Conservation (phyloP, 164 flowering plant species). For the Vitis riparia region DNA sequence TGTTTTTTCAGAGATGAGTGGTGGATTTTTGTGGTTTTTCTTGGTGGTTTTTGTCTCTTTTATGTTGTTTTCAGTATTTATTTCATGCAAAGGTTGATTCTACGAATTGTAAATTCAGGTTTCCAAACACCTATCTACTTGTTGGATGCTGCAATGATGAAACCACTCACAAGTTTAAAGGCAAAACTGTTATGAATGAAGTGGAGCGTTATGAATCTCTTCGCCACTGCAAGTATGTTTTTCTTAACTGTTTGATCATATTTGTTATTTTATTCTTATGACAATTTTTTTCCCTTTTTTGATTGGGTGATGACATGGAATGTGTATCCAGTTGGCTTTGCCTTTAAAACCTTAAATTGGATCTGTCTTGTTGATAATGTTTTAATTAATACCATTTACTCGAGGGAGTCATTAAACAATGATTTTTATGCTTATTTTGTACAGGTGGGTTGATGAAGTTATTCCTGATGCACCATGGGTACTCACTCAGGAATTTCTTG, state of each 20-base stretch:
- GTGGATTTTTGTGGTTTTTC: background rate
- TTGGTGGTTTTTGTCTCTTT: background rate
- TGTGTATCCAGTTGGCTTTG: too few relatives aligned
- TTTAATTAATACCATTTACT: too few relatives aligned
- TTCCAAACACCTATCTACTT: conserved; percentile 79
- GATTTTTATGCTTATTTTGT: background rate
- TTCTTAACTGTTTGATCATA: background rate
- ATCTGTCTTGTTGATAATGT: too few relatives aligned
- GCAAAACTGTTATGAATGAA: conserved; percentile 93
- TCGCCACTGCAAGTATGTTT: conserved; percentile 85
- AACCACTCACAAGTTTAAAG: conserved; percentile 75
- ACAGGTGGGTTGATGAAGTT: conserved; percentile 99
- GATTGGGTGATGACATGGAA: too few relatives aligned
- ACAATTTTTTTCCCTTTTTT: too few relatives aligned
- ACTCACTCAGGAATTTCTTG: conserved; percentile 71
- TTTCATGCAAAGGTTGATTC: background rate
- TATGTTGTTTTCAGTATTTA: background rate
- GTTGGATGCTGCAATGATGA: conserved; percentile 97
- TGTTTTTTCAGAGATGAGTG: too few relatives aligned
- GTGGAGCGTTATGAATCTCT: conserved; percentile 87
- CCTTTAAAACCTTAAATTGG: too few relatives aligned
- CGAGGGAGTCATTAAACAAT: background rate
- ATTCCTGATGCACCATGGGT: conserved; percentile 99
- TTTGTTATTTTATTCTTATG: background rate
- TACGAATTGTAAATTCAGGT: conserved; percentile 37